A percentile compares a stretch with the other conserved stretches of the same genome.
phyloP scores from a whole-genome alignment of 2,329 filamentous ascomycete genomes.

The Whalleya microplaca region DNA sequence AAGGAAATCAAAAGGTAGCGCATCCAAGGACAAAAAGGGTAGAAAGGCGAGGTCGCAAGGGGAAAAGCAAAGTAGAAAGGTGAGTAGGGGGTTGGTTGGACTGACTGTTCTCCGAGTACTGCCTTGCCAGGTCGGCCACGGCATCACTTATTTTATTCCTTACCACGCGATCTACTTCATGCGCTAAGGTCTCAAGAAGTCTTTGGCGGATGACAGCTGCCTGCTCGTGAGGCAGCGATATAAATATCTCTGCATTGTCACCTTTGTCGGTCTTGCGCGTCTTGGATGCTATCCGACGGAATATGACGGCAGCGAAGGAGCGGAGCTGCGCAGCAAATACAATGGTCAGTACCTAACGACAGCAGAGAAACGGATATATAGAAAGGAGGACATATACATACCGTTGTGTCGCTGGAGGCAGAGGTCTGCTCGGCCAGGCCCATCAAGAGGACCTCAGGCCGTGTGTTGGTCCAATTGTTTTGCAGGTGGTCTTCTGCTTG shows the following conservation, averaged over 20 bases:
- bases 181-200: conserved; percentile 75
- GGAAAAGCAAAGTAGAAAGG: conserved; percentile 1
- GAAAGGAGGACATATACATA: conserved; percentile 56
- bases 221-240: conserved; percentile 75
- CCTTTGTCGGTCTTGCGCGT: conserved; percentile 75
- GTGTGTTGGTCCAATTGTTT: conserved; percentile 81
- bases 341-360: conserved; percentile 23
- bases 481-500: conserved; percentile 90
- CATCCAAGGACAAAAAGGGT: background rate
- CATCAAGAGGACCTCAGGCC: conserved; percentile 89
- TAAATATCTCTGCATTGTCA: conserved; percentile 81
- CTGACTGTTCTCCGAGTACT: conserved; percentile 91
- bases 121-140: conserved; percentile 92
- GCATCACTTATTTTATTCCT: conserved; percentile 97
- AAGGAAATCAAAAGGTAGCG: background rate
- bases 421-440: conserved; percentile 91
- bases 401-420: conserved; percentile 71
- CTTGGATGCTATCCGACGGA: conserved; percentile 90
- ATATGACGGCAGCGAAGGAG: conserved; percentile 91
- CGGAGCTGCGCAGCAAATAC: conserved; percentile 65
- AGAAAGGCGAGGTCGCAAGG: background rate
- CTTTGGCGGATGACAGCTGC: conserved; percentile 81
- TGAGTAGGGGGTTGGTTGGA: conserved; percentile 8
- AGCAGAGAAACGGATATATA: background rate
- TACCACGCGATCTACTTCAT: conserved; percentile 73